Conservation (phyloP, 2,329 filamentous ascomycete species). For the Pestalotiopsis fici region DNA sequence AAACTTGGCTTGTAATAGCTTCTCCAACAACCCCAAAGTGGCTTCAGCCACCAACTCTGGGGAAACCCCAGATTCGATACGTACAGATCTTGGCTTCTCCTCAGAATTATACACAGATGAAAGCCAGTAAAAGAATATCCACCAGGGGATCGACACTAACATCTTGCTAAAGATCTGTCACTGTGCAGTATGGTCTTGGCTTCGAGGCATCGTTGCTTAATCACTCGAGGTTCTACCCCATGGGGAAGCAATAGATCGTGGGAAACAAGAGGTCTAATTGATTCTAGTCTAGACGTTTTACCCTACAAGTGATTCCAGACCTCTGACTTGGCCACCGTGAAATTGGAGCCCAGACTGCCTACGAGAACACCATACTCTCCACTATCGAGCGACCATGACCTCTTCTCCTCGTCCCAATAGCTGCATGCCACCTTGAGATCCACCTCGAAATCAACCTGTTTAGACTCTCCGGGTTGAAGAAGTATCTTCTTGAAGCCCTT, state of each 20-base stretch:
- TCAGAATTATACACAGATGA: too few species aligned
- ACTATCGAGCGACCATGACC: not conserved
- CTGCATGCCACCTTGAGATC: conserved; percentile 3
- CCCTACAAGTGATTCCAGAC: conserved; percentile 5
- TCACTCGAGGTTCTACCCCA: not conserved
- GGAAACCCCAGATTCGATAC: too few species aligned
- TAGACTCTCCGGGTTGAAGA: conserved; percentile 4
- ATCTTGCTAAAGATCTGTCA: too few species aligned
- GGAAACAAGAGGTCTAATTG: not conserved
- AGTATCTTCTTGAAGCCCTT: conserved; percentile 17
- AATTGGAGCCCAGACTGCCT: not conserved
- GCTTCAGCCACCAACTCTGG: too few species aligned
- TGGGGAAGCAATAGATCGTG: not conserved
- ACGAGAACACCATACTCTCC: conserved; percentile 1
- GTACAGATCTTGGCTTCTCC: too few species aligned
- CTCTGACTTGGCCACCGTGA: not conserved
- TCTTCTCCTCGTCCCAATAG: conserved; percentile 6
- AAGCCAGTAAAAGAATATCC: too few species aligned
- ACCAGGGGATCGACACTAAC: too few species aligned
- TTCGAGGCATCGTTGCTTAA: not conserved
- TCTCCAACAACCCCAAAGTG: not conserved
- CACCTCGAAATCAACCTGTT: not conserved
- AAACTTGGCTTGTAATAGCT: not conserved
- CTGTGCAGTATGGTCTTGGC: too few species aligned
- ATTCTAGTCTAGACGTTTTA: not conserved